Base-by-base conservation (phyloP, 2,329 filamentous ascomycete species). In the Colletotrichum godetiae region DNA sequence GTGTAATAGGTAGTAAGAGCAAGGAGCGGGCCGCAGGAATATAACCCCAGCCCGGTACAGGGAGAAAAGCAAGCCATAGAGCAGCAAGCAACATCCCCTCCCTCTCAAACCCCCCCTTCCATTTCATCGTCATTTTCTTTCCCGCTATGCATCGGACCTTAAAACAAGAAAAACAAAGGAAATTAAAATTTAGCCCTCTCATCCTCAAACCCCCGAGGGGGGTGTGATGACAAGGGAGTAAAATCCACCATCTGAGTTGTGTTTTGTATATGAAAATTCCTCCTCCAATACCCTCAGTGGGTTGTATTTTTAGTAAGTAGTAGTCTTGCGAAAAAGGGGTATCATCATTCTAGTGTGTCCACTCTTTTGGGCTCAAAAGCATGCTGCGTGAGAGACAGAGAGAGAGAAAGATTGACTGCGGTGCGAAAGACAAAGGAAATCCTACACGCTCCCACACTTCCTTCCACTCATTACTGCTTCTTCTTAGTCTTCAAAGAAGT, bases 401-500 rank as follows among this genome's bases (percentile, higher is more conserved):
- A 71, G 37, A 42, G 33, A 71, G 33, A 74, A 69, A 69, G 59
- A 69, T 33, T 35, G 69, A 68, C 46, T 62, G 61, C 55, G 62
- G 70, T 62, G 63, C 72, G 52, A 72, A 46, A 67, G 68, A 74
- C 72, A 72, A 74, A 74, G 1, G 68, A 74, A 73, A 70, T 63
- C 62, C 68, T 49, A 58, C 67, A 53, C 49, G 27, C 13, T 42
- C 58, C 68, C 53, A 61, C 67, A 29, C 19, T 49, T 73, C 37
- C 33, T 67, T 60, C 24, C 56, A 53, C 29, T 67, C 13, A 1
- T 78, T 74, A 83, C 53, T 65, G n/a, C 42, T 72, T 85, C 83
- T 64, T 12, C 33, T 73, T 85, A 84, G 77, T 89, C 86, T 75
- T 88, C 87, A 76, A 89, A 90, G 81, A 90, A 90, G 67, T 87